Percentiles rank a stretch among this genome's conserved stretches.
Conservation (phyloP, 2,329 filamentous ascomycete genomes). For the Sphaerulina vaccinii region DNA sequence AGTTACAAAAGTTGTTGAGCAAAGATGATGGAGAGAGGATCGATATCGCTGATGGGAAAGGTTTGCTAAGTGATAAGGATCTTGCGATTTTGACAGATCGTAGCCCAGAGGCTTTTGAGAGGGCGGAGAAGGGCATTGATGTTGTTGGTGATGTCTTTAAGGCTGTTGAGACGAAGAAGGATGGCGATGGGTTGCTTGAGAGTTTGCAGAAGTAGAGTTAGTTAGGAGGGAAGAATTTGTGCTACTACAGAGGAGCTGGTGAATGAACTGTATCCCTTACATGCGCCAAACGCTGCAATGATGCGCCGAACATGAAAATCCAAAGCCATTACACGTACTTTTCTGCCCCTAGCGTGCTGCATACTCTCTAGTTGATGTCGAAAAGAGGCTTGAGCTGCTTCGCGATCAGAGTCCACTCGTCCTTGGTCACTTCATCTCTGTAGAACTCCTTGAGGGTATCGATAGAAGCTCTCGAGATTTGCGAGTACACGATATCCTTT, state of each 20-base stretch:
- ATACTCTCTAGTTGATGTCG: constrained; percentile 57
- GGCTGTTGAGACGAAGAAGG: constrained; percentile 70
- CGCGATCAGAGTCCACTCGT: constrained; percentile 92
- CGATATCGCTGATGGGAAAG: constrained; percentile 57
- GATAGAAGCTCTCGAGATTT: constrained; percentile 84
- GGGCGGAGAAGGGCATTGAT: constrained; percentile 76
- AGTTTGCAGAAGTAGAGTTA: constrained; percentile 43
- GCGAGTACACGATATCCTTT: constrained; percentile 79
- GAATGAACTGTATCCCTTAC: background rate
- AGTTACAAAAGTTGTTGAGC: constrained; percentile 47
- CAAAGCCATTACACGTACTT: background rate
- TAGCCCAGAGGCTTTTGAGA: constrained; percentile 63
- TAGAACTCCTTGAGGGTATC: constrained; percentile 97
- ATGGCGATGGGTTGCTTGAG: constrained; percentile 49
- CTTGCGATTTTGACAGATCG: constrained; percentile 77
- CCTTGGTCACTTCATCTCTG: constrained; percentile 78
- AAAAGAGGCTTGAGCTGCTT: constrained; percentile 88
- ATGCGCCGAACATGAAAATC: background rate
- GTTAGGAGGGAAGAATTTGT: background rate
- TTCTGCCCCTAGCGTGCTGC: background rate
- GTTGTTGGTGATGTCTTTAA: constrained; percentile 57
- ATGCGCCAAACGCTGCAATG: constrained; percentile 1
- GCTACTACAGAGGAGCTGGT: constrained; percentile 4
- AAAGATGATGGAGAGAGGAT: constrained; percentile 68
- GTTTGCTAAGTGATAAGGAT: constrained; percentile 73